Evolutionary conservation across 148 eudicot genomes (phyloP).

Genomic region (Silene uniflora): DNA sequence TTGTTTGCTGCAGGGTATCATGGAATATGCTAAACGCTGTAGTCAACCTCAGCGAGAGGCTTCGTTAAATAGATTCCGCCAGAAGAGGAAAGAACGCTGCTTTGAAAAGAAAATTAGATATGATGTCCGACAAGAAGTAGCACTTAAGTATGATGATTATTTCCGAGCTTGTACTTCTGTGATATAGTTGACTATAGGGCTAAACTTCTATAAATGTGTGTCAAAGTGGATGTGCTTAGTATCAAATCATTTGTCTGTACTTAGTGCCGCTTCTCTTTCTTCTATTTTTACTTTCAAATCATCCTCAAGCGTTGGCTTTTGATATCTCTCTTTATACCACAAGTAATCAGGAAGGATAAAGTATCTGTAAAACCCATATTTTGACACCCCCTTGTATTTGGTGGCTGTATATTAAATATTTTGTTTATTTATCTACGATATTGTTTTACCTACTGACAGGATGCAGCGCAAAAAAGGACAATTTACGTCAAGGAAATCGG

Average conservation of each 20-base stretch:
- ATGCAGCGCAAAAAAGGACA: conserved; percentile 78
- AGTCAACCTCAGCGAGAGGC: conserved; percentile 76
- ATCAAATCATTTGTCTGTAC: too few relatives aligned
- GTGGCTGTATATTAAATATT: background rate
- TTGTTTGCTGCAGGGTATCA: conserved; percentile 38
- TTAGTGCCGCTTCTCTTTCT: too few relatives aligned
- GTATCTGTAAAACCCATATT: background rate
- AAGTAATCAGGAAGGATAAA: background rate
- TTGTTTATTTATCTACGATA: conserved; percentile 1
- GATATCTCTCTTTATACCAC: background rate
- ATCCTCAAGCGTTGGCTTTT: background rate
- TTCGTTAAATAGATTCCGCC: conserved; percentile 78
- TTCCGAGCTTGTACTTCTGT: background rate
- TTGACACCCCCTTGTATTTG: background rate
- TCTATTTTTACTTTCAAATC: background rate
- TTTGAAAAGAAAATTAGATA: conserved; percentile 90
- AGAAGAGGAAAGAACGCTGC: conserved; percentile 85
- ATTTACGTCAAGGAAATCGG: conserved; percentile 51
- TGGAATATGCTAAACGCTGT: conserved; percentile 51
- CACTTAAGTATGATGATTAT: conserved; percentile 51
- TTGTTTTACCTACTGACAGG: conserved; percentile 28
- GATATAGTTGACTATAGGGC: background rate
- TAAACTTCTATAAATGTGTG: too few relatives aligned
- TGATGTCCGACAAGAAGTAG: conserved; percentile 86
- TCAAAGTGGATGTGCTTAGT: too few relatives aligned